phyloP scores from a whole-genome alignment of 2,329 filamentous ascomycete species.

The Pestalotiopsis sp. region DNA sequence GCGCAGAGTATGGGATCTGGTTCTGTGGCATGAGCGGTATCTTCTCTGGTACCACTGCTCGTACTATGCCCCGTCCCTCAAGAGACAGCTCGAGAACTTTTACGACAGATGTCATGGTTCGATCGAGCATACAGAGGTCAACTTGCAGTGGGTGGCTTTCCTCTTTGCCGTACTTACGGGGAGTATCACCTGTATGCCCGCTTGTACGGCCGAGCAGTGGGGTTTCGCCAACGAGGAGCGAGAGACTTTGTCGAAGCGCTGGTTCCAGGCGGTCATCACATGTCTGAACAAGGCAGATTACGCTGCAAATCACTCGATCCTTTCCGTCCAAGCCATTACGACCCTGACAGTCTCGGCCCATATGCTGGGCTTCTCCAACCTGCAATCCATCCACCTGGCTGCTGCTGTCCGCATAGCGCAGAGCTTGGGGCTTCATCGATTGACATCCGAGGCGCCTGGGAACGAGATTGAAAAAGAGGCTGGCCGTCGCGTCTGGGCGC shows the following conservation, averaged over 20 bases:
- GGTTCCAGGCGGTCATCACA: conserved; percentile 44
- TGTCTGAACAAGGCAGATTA: conserved; percentile 47
- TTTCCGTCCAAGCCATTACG: conserved; percentile 45
- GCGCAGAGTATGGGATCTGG: conserved; percentile 20
- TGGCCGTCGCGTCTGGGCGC: conserved; percentile 35
- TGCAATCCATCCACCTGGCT: conserved; percentile 38
- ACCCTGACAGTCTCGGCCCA: conserved; percentile 50
- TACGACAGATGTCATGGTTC: conserved; percentile 33
- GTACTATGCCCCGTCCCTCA: conserved; percentile 32
- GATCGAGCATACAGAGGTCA: conserved; percentile 31
- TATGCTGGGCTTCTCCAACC: conserved; percentile 46
- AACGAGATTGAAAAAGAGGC: conserved; percentile 27
- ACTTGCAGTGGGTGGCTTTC: conserved; percentile 46
- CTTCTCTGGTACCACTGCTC: conserved; percentile 28
- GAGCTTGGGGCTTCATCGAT: conserved; percentile 44
- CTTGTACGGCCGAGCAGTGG: conserved; percentile 35
- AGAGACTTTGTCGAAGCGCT: conserved; percentile 39
- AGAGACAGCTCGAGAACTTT: conserved; percentile 35
- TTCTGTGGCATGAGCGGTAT: conserved; percentile 21
- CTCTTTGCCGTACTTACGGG: conserved; percentile 44
- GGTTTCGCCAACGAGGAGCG: conserved; percentile 38
- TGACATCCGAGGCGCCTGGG: conserved; percentile 25
- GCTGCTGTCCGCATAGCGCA: conserved; percentile 47
- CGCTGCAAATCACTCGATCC: conserved; percentile 40
- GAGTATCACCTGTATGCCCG: conserved; percentile 40